Evolutionary conservation across 2,329 filamentous ascomycete species (phyloP).

Genomic region (Nakataea oryzae): DNA sequence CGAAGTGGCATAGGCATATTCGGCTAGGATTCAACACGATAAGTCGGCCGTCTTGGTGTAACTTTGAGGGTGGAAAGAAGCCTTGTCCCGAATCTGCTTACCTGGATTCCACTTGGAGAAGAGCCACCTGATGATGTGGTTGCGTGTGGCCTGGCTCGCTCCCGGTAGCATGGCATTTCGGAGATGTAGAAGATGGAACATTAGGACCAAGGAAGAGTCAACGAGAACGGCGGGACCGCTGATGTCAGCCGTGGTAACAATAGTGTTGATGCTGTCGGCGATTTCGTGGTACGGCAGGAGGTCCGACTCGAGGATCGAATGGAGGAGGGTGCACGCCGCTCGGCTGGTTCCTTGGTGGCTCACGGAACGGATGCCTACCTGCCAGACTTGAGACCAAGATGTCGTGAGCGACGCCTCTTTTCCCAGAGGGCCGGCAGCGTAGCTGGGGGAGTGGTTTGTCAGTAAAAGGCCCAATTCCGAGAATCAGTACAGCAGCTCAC

Average conservation of each 20-base stretch:
- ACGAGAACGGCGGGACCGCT: slow-evolving; percentile 69
- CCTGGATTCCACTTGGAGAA: slow-evolving; percentile 74
- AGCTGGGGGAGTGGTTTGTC: slow-evolving; percentile 19
- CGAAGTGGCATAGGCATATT: slow-evolving; percentile 55
- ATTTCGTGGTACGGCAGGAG: slow-evolving; percentile 60
- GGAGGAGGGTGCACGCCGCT: slow-evolving; percentile 64
- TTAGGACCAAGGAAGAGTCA: slow-evolving; percentile 69
- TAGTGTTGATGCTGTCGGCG: slow-evolving; percentile 58
- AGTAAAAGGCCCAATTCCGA: not conserved
- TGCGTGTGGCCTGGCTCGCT: slow-evolving; percentile 55
- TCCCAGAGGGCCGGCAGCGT: slow-evolving; percentile 31
- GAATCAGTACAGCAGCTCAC: slow-evolving; percentile 33
- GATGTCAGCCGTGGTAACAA: slow-evolving; percentile 67
- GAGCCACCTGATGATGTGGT: slow-evolving; percentile 71
- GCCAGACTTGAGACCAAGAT: slow-evolving; percentile 67
- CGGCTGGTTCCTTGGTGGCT: slow-evolving; percentile 63
- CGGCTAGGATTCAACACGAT: slow-evolving; percentile 31
- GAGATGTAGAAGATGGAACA: slow-evolving; percentile 57
- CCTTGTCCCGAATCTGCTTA: slow-evolving; percentile 26
- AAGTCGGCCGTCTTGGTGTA: slow-evolving; percentile 1
- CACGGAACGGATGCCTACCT: slow-evolving; percentile 59
- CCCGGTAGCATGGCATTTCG: slow-evolving; percentile 59
- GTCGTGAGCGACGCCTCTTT: slow-evolving; percentile 26
- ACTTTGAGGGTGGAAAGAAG: not conserved
- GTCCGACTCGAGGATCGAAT: slow-evolving; percentile 52